A percentile compares a stretch with the other conserved stretches of the same genome.
Conservation (phyloP, 495 filamentous ascomycete species). For the Cercophora newfieldiana region DNA sequence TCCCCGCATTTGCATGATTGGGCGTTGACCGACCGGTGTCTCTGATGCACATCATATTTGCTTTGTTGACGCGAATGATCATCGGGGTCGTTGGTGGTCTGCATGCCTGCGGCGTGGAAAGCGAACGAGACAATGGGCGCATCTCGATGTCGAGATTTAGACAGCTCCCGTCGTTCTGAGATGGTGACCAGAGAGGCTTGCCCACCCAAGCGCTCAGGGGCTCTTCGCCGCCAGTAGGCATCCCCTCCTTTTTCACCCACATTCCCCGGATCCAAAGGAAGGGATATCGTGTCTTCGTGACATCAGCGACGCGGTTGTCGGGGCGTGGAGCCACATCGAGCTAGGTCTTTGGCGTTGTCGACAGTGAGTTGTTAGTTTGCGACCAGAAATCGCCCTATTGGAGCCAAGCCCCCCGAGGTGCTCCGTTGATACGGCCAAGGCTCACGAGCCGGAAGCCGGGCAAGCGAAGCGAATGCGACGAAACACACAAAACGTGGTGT, state of each 20-base stretch:
- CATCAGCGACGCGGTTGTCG: neutral
- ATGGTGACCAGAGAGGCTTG: too few relatives aligned
- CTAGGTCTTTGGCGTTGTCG: too few relatives aligned
- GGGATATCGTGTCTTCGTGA: conserved; percentile 4
- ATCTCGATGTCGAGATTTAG: neutral
- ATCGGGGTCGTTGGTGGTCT: neutral
- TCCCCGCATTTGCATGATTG: conserved; percentile 11
- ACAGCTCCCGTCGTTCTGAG: neutral
- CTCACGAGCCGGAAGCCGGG: neutral
- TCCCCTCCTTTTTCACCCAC: neutral
- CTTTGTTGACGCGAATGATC: neutral
- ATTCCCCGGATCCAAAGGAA: conserved; percentile 6
- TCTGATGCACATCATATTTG: neutral
- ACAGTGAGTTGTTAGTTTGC: neutral
- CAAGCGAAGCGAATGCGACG: neutral
- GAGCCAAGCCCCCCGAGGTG: neutral
- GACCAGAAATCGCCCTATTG: neutral
- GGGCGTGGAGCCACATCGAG: neutral
- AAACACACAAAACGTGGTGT: neutral
- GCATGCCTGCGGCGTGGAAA: neutral
- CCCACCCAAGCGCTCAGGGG: neutral
- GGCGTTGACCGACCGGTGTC: neutral
- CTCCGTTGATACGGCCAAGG: neutral
- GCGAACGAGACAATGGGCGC: neutral
- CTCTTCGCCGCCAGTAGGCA: neutral